Base-by-base conservation (phyloP, 306 rosid species). In the Betula pendula region DNA sequence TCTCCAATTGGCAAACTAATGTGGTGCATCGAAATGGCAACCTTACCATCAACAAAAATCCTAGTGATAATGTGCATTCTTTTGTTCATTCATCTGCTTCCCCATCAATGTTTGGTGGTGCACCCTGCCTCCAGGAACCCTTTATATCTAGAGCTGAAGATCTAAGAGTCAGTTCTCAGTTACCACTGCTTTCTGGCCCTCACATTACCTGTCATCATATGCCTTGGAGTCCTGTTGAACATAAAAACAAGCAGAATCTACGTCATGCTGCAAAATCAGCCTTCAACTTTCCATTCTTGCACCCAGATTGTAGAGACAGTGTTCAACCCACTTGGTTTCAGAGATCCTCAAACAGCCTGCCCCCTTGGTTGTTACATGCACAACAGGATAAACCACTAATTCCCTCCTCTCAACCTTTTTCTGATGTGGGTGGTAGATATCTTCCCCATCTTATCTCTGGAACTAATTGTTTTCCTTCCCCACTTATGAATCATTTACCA, bases 211-310 rank as follows among this genome's bases (percentile, higher is more conserved):
- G 76, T 66, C 85, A 77, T 79, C 75, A 71, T 60, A 44, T 81
- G 24, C 52, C 77, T 68, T 76, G 81, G 79, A 83, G 82, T 80
- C 84, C 84, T 53, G 81, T 82, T 59, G 95, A 87, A 70, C 79
- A 77, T 71, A 73, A 75, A 75, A 81, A 79, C 85, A 72, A 76
- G 86, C 87, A 71, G 78, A 85, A 74, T 75, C 78, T 66, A 38
- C 88, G 89, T 49, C 87, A 56, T 70, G 80, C 77, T 45, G 47
- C 84, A 42, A 85, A 89, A 73, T 79, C 89, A 55, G 81, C 87
- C 73, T 83, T 85, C 3, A 90, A 81, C 58, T 90, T 90, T 77
- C 96, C 97, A 76, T 90, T 90, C 86, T 76, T 89, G 81, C 85
- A 83, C 79, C 89, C 90, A 12, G 84, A 81, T 74, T 77, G 73